A percentile compares a stretch with the other conserved stretches of the same genome.
Evolutionary conservation across 176 grass and related monocot genomes (phyloP).

Genomic region (Melocanna baccifera): DNA sequence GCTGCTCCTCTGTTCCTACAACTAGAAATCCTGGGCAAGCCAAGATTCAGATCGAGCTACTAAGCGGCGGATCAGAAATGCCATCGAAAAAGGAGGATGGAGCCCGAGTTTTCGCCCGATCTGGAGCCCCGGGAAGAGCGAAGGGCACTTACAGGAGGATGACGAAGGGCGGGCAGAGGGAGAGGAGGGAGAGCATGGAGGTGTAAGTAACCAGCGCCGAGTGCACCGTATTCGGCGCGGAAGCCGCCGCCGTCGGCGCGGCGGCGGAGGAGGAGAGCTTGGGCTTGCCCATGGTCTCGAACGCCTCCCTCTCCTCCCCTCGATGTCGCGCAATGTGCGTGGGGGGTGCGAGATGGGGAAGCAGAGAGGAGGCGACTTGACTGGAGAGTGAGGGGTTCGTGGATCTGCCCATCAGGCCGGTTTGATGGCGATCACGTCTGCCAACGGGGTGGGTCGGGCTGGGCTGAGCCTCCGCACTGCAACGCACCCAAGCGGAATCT

Average conservation of each 20-base stretch:
- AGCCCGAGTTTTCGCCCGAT: not conserved
- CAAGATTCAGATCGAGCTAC: not conserved
- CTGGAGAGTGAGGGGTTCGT: not conserved
- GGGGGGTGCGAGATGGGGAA: not conserved
- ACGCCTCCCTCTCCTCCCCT: not conserved
- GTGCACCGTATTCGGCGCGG: conserved; percentile 61
- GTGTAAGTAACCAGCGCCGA: conserved; percentile 77
- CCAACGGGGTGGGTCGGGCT: not conserved
- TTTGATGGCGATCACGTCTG: conserved; percentile 10
- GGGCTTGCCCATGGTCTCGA: conserved; percentile 35
- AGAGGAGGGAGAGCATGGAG: conserved; percentile 89
- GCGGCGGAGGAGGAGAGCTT: not conserved
- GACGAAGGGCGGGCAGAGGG: conserved; percentile 96
- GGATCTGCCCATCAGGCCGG: not conserved
- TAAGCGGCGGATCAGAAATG: not conserved
- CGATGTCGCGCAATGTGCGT: conserved; percentile 13
- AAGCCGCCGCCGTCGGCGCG: no score
- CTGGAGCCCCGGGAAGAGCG: not conserved
- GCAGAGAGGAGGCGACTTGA: not conserved
- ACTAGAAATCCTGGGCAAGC: not conserved
- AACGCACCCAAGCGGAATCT: no score
- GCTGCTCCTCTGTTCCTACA: not conserved
- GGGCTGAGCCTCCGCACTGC: not conserved
- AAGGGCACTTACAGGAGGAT: conserved; percentile 75
- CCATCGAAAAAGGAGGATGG: not conserved